phyloP scores from a whole-genome alignment of 208 protist genomes.

The Zelonia costaricensis region DNA sequence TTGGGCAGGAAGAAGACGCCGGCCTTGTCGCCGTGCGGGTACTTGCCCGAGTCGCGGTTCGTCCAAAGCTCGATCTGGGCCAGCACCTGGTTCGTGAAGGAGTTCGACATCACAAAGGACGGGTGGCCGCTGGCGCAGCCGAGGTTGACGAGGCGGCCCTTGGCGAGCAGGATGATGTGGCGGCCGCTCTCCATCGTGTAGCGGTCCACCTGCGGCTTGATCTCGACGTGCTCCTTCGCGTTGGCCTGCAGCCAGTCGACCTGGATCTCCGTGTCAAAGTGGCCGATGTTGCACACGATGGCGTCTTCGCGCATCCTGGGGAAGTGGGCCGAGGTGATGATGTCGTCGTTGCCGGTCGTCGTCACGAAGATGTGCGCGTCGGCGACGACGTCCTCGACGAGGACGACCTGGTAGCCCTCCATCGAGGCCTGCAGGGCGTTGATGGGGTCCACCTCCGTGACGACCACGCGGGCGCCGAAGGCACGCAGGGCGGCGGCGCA shows the following conservation, averaged over 20 bases:
- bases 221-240: constrained; percentile 94
- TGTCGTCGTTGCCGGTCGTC: constrained; percentile 98
- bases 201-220: constrained; percentile 99
- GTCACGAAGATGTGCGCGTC: constrained; percentile 98
- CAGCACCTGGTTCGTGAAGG: constrained; percentile 99
- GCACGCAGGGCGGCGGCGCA: constrained; percentile 96
- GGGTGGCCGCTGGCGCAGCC: constrained; percentile 99
- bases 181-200: constrained; percentile 95
- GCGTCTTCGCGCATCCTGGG: constrained; percentile 98
- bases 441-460: constrained; percentile 99
- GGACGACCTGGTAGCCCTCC: constrained; percentile 97
- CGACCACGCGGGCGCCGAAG: constrained; percentile 96
- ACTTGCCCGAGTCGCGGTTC: constrained; percentile 93
- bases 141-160: constrained; percentile 98
- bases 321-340: constrained; percentile 98
- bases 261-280: constrained; percentile 99
- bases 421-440: constrained; percentile 99
- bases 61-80: constrained; percentile 99
- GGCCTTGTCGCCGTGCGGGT: constrained; percentile 89
- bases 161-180: constrained; percentile 96
- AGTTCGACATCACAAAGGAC: constrained; percentile 99
- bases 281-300: constrained; percentile 99
- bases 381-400: constrained; percentile 94
- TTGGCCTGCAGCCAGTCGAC: constrained; percentile 94
- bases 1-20: constrained; percentile 99